Conservation (phyloP, 129 eudicot species). For the Arctium minus region DNA sequence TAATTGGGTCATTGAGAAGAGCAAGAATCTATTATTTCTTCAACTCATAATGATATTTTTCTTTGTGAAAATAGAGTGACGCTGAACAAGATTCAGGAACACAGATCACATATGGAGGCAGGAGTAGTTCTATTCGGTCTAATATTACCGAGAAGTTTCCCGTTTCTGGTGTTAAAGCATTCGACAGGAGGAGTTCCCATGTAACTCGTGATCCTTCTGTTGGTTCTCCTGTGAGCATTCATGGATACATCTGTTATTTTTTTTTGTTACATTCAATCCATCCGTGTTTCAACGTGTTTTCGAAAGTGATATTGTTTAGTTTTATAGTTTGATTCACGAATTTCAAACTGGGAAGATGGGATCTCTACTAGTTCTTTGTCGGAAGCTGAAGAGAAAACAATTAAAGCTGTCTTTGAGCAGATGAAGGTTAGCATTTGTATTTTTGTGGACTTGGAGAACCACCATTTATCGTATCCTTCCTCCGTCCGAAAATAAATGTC, state of each 20-base stretch:
- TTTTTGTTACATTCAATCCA: background rate
- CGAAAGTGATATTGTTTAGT: background rate
- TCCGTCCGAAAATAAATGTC: background rate
- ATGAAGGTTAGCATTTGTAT: constrained; percentile 48
- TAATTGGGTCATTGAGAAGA: background rate
- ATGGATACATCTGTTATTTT: background rate
- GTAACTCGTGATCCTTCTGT: constrained; percentile 32
- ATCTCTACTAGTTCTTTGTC: constrained; percentile 61
- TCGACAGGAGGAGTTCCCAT: constrained; percentile 20
- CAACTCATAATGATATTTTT: background rate
- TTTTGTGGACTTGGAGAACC: background rate
- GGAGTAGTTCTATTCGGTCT: constrained; percentile 22
- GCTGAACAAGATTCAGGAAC: constrained; percentile 34
- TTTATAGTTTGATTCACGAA: constrained; percentile 49
- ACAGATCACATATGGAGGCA: constrained; percentile 19
- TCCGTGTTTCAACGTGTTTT: background rate
- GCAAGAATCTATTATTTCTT: background rate
- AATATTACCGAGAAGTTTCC: constrained; percentile 23
- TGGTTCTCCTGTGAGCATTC: constrained; percentile 54
- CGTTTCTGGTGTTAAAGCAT: background rate
- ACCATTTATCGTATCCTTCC: background rate
- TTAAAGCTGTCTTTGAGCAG: constrained; percentile 63
- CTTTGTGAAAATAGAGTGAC: constrained; percentile 37
- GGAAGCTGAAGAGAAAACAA: constrained; percentile 88
- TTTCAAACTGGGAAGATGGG: constrained; percentile 60